phyloP scores from a whole-genome alignment of 495 filamentous ascomycete genomes.

The Geopyxis carbonaria region DNA sequence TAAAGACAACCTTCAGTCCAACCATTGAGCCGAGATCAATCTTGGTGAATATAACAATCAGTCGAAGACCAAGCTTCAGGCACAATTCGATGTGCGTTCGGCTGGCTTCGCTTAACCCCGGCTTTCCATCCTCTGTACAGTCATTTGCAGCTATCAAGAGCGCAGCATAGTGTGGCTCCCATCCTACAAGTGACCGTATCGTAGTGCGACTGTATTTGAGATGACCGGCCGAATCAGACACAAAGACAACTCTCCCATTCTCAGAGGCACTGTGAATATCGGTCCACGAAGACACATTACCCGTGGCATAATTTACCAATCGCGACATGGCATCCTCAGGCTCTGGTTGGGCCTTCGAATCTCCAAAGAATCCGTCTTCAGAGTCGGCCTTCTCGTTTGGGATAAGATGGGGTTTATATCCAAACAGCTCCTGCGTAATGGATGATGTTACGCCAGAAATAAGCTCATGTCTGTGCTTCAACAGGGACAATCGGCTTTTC shows the following conservation, averaged over 20 bases:
- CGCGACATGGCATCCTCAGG: constrained; percentile 25
- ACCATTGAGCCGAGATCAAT: constrained; percentile 64
- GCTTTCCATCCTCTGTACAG: constrained; percentile 27
- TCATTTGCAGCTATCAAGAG: constrained; percentile 73
- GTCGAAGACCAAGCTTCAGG: constrained; percentile 53
- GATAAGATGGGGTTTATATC: constrained; percentile 40
- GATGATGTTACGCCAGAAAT: constrained; percentile 83
- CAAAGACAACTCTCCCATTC: constrained; percentile 59
- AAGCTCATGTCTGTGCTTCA: constrained; percentile 92
- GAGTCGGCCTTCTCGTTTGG: not conserved
- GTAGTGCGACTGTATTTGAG: constrained; percentile 75
- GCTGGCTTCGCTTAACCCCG: constrained; percentile 46
- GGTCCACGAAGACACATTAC: constrained; percentile 80
- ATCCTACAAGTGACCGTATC: constrained; percentile 73
- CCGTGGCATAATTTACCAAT: constrained; percentile 73
- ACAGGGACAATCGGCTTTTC: constrained; percentile 64
- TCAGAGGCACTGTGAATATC: constrained; percentile 71
- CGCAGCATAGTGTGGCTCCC: constrained; percentile 86
- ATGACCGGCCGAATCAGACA: constrained; percentile 83
- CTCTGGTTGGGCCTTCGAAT: constrained; percentile 9
- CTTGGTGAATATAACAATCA: constrained; percentile 76
- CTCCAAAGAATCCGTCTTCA: constrained; percentile 5
- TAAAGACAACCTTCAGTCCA: constrained; percentile 49
- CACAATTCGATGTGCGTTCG: constrained; percentile 76
- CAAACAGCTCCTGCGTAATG: constrained; percentile 79